Evolutionary conservation across 139 green algal species (phyloP).

Genomic region (Chlamydomonas asymmetrica): DNA sequence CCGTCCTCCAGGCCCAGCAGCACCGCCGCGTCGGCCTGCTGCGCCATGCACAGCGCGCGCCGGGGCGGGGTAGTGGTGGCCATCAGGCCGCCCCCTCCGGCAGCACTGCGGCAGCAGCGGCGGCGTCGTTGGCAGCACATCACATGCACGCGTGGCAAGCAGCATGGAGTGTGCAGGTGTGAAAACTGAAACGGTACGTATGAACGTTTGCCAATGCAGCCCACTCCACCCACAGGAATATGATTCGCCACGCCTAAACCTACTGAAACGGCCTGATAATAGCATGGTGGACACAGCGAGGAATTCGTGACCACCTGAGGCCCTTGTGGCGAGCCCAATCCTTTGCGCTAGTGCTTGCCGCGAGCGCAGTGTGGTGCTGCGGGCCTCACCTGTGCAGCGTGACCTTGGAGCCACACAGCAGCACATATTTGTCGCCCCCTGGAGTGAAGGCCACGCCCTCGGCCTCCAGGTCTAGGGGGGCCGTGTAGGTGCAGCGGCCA

Average conservation of each 20-base stretch:
- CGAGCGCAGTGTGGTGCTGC: too few relatives aligned
- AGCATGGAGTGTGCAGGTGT: too few relatives aligned
- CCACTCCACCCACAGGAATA: too few relatives aligned
- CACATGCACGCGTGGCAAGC: background rate
- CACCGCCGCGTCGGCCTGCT: constrained; percentile 5
- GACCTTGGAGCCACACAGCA: constrained; percentile 51
- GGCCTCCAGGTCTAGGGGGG: constrained; percentile 54
- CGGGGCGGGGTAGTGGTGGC: constrained; percentile 29
- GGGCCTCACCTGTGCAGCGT: constrained; percentile 40
- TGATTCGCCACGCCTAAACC: too few relatives aligned
- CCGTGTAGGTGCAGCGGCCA: constrained; percentile 62
- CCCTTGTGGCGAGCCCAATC: too few relatives aligned
- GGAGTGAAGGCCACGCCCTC: constrained; percentile 54
- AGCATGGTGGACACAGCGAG: too few relatives aligned
- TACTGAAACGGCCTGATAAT: too few relatives aligned
- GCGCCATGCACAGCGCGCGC: constrained; percentile 38
- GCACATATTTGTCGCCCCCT: constrained; percentile 47
- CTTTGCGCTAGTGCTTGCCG: too few relatives aligned
- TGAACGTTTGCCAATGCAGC: too few relatives aligned
- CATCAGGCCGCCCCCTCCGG: constrained; percentile 18
- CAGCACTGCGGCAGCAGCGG: background rate
- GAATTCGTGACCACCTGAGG: too few relatives aligned
- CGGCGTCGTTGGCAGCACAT: background rate
- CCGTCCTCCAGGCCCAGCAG: constrained; percentile 59
- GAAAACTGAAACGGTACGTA: too few relatives aligned